A percentile compares a stretch with the other conserved stretches of the same genome.
Evolutionary conservation across 305 asterid species (phyloP).

Genomic region (Rubia occidens): DNA sequence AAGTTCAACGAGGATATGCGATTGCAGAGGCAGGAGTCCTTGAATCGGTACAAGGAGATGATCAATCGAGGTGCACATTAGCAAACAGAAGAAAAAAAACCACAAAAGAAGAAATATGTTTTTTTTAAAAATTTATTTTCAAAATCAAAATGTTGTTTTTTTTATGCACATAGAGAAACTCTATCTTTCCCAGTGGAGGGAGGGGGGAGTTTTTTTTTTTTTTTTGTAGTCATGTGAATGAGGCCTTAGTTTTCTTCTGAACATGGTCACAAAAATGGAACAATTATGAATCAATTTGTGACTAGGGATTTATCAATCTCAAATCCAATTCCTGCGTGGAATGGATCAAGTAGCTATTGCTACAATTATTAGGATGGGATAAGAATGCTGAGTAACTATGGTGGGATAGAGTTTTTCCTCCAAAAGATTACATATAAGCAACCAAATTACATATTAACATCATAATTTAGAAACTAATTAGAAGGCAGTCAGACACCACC

Average conservation of each 20-base stretch:
- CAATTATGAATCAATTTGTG: too few relatives aligned
- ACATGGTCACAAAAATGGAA: background rate
- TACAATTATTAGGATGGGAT: too few relatives aligned
- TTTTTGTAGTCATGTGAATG: background rate
- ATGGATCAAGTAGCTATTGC: too few relatives aligned
- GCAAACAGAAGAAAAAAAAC: background rate
- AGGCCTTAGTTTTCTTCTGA: background rate
- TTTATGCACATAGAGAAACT: background rate
- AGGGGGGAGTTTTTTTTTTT: background rate
- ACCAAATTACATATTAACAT: too few relatives aligned
- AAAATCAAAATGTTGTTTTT: background rate
- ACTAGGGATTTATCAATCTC: too few relatives aligned
- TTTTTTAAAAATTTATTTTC: background rate
- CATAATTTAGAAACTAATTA: too few relatives aligned
- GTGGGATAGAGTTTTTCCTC: too few relatives aligned
- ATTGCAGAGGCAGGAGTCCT: slow-evolving; percentile 30
- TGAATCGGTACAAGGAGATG: slow-evolving; percentile 32
- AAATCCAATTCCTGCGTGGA: too few relatives aligned
- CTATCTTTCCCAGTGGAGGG: background rate
- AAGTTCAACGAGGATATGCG: slow-evolving; percentile 37
- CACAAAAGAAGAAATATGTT: background rate
- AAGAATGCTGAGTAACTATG: too few relatives aligned
- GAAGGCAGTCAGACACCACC: too few relatives aligned
- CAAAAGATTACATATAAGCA: too few relatives aligned
- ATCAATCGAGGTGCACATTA: slow-evolving; percentile 26